These are phyloP conservation scores for Aspergillus biplanus DNA, from an alignment of 495 filamentous ascomycete genomes.

Conservation along the genomic window DNA sequence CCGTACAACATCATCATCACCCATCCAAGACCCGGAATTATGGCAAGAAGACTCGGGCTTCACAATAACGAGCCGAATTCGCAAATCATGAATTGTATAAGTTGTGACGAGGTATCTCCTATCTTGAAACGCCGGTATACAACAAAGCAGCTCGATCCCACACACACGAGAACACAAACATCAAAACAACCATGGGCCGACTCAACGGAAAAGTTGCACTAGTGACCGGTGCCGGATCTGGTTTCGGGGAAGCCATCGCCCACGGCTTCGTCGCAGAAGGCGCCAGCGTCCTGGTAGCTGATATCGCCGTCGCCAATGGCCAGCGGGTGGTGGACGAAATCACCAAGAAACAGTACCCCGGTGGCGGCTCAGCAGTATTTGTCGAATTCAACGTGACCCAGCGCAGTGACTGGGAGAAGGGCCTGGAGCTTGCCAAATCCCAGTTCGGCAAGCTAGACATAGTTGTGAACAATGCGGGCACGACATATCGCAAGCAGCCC, in stretches of 20 bases:
- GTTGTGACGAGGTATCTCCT: too few species aligned
- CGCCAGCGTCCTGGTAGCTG: conserved; percentile 51
- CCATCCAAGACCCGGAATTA: too few species aligned
- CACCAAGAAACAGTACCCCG: not conserved
- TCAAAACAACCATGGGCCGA: not conserved
- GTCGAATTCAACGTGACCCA: conserved; percentile 31
- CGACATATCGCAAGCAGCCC: conserved; percentile 40
- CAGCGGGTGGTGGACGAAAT: conserved; percentile 9
- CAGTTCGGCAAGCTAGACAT: conserved; percentile 32
- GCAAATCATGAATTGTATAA: too few species aligned
- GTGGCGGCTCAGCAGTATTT: conserved; percentile 15
- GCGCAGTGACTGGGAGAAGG: conserved; percentile 17
- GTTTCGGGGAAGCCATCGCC: conserved; percentile 54
- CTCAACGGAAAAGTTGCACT: conserved; percentile 42
- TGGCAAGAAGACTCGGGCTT: too few species aligned
- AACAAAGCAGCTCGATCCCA: too few species aligned
- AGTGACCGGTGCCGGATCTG: conserved; percentile 57
- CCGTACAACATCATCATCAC: too few species aligned
- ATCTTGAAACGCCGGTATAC: too few species aligned
- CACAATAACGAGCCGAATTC: not conserved
- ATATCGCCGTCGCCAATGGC: conserved; percentile 37
- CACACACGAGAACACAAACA: not conserved
- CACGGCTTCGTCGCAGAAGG: conserved; percentile 52
- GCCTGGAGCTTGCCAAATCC: conserved; percentile 16
- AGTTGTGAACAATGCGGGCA: conserved; percentile 36